Percentiles rank a stretch among this genome's conserved stretches.
Evolutionary conservation across 2,329 filamentous ascomycete species (phyloP).

Genomic region (Didymella arachidicola): DNA sequence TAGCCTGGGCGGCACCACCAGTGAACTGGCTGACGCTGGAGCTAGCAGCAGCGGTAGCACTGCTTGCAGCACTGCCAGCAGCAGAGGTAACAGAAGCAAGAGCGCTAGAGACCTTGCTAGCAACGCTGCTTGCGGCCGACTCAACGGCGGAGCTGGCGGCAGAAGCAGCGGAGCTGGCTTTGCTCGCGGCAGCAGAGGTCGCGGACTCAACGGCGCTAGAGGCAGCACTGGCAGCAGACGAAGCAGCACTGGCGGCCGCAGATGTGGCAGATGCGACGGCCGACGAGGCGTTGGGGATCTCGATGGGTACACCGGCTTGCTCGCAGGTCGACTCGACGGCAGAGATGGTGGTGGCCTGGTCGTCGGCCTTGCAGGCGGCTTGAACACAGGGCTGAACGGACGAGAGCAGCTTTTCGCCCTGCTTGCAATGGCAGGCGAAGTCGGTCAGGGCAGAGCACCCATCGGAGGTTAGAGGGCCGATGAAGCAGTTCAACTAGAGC

Average conservation of each 20-base stretch:
- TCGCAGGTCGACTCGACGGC: conserved; percentile 46
- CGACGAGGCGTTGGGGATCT: conserved; percentile 32
- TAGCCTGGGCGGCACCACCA: conserved; percentile 45
- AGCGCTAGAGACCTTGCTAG: conserved; percentile 18
- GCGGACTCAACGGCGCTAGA: conserved; percentile 11
- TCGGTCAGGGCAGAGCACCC: conserved; percentile 58
- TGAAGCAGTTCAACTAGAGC: conserved; percentile 57
- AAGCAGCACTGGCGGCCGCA: conserved; percentile 10
- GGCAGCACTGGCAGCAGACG: conserved; percentile 22
- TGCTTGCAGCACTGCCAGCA: not conserved
- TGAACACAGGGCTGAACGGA: conserved; percentile 58
- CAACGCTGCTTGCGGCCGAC: conserved; percentile 19
- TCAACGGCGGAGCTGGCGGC: conserved; percentile 23
- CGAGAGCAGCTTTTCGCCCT: conserved; percentile 52
- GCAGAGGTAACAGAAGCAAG: not conserved
- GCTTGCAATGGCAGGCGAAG: conserved; percentile 56
- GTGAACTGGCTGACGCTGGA: conserved; percentile 40
- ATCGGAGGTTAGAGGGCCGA: conserved; percentile 52
- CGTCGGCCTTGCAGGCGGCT: conserved; percentile 50
- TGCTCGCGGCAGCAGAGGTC: conserved; percentile 9
- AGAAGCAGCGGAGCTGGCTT: conserved; percentile 12
- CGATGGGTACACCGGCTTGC: conserved; percentile 42
- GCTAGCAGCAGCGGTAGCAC: conserved; percentile 22
- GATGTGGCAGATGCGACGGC: conserved; percentile 25
- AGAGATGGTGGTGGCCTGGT: conserved; percentile 46